These are phyloP conservation scores for Ogataea paraovalis DNA, from an alignment of 805 yeast genomes.

Conservation along the genomic window DNA sequence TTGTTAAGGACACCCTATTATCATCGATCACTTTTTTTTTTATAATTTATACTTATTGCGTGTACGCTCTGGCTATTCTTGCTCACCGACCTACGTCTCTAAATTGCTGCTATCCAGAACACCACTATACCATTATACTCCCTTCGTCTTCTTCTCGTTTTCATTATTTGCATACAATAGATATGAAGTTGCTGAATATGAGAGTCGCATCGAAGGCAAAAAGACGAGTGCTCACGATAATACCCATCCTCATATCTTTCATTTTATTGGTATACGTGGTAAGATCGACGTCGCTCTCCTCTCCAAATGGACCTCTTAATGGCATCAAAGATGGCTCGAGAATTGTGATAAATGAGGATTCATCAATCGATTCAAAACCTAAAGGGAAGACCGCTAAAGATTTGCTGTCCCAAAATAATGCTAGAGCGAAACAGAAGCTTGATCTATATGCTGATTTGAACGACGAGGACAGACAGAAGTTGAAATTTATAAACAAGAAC, in stretches of 20 bases:
- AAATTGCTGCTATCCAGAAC: no score
- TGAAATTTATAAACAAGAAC: conserved; percentile 20
- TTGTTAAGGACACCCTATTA: no score
- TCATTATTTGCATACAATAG: not conserved
- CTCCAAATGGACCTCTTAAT: not conserved
- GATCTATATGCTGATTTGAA: conserved; percentile 7
- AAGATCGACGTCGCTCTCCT: not conserved
- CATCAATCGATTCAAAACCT: not conserved
- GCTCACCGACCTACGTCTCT: no score
- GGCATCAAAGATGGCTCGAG: conserved; percentile 31
- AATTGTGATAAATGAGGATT: conserved; percentile 19
- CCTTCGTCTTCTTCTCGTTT: not conserved
- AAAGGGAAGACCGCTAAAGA: conserved; percentile 16
- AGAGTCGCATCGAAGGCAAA: not conserved
- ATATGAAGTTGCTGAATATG: not conserved
- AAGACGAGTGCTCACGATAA: not conserved
- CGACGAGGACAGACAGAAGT: conserved; percentile 14
- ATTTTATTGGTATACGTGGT: not conserved
- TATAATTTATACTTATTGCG: no score
- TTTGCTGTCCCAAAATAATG: conserved; percentile 7
- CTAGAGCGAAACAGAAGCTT: conserved; percentile 1
- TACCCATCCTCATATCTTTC: not conserved
- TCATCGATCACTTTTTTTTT: no score
- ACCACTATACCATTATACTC: no score
- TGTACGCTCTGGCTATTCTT: no score